Evolutionary conservation across 495 filamentous ascomycete genomes (phyloP).

Genomic region (Hypoxylon trugodes): DNA sequence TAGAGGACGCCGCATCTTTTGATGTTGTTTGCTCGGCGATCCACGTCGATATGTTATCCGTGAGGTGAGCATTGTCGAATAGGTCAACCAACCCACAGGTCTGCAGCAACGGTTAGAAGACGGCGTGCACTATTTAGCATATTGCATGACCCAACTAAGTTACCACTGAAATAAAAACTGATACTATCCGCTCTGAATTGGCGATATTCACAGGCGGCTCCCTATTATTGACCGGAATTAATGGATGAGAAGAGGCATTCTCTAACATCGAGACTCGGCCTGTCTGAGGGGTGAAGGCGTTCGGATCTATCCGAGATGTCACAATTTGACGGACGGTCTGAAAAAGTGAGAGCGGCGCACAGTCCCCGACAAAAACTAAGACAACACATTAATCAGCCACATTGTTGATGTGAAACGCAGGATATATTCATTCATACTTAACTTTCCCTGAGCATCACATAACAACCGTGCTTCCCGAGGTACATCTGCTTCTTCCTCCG

Average conservation of each 20-base stretch:
- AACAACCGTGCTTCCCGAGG: conserved; percentile 61
- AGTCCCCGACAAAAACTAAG: conserved; percentile 70
- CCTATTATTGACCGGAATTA: conserved; percentile 8
- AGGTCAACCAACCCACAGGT: conserved; percentile 53
- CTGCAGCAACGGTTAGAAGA: conserved; percentile 19
- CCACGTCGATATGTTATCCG: conserved; percentile 45
- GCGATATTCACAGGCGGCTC: conserved; percentile 36
- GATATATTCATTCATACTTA: conserved; percentile 45
- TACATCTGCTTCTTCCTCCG: conserved; percentile 55
- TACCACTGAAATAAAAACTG: conserved; percentile 48
- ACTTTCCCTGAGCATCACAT: conserved; percentile 66
- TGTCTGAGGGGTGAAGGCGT: conserved; percentile 70
- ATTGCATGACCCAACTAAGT: not conserved
- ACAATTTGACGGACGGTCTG: conserved; percentile 74
- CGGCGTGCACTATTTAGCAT: not conserved
- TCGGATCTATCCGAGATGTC: conserved; percentile 66
- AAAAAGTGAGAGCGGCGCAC: conserved; percentile 72
- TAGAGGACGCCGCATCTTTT: conserved; percentile 58
- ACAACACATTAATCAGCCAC: not conserved
- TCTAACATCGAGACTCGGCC: conserved; percentile 72
- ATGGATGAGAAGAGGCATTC: conserved; percentile 42
- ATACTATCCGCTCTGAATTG: conserved; percentile 34
- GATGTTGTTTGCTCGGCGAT: conserved; percentile 20
- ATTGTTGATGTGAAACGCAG: not conserved
- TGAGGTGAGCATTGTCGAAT: conserved; percentile 47